Base-by-base conservation (phyloP, 1,284 basidiomycete genomes). In the Apiotrichum montevideense region DNA sequence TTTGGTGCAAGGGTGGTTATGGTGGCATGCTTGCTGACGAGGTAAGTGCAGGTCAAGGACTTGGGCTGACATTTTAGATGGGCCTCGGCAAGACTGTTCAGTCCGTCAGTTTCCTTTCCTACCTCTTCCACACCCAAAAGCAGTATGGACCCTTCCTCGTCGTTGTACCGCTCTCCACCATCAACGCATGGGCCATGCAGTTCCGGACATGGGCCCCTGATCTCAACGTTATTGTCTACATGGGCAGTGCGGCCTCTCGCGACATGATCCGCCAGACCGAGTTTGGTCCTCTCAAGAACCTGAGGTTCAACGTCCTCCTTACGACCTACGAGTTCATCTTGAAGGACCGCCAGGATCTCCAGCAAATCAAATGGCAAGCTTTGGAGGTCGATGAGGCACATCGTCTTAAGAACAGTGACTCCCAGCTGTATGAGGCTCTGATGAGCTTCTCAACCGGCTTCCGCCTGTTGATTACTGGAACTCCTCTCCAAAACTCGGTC, bases 371-470 rank as follows among this genome's bases (percentile, higher is more conserved):
- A 76, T 98, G 96, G 96, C 95, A 98, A 74, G 87, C 86, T 42
- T 79, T 99, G 52, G 89, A 91, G 55, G 95, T 98, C 33, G 96
- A 98, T 69, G 96, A 98, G 87, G 96, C 96, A 6, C 96, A 99
- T 79, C 89, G 96, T 33, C 78, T 99, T 64, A 98, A 99, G 81
- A 98, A 98, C 77, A 90, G 90, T 54, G 95, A 98, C 75, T 91
- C 90, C 65, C 95, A 98, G 78, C 79, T 98, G 47, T 98, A 98
- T 77, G 93, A 98, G 71, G 92, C 93, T 5, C 80, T 99, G 54
- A 83, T 85, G 72, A 85, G 87, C 62, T 98, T 98, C 80, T 84
- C 85, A 52, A 87, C 90, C 45, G 88, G 87, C 2, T 92, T 88
- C 53, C 95, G 96, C 78, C 82, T 98, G 55, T 84, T 98, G 65